These are phyloP conservation scores for Phytopythium oedochilum DNA, from an alignment of 352 stramenopile genomes.

Conservation along the genomic window DNA sequence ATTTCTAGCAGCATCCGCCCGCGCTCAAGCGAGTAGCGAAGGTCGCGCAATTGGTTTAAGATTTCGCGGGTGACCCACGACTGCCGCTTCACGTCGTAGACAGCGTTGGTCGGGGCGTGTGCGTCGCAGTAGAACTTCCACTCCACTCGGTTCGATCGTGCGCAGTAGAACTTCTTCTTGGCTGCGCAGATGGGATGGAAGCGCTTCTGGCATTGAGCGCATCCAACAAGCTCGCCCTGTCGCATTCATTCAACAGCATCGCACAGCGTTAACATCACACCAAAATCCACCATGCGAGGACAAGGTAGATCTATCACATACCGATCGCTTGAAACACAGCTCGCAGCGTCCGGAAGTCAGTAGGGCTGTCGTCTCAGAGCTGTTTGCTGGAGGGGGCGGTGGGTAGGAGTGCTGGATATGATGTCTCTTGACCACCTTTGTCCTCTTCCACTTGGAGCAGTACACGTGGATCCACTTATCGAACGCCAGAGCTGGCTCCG, in stretches of 20 bases:
- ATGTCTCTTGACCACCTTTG: slow-evolving; percentile 57
- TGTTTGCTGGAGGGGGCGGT: slow-evolving; percentile 11
- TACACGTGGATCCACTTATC: slow-evolving; percentile 77
- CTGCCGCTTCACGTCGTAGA: slow-evolving; percentile 66
- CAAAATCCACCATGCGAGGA: neutral
- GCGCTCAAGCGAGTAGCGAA: slow-evolving; percentile 73
- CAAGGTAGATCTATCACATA: slow-evolving; percentile 10
- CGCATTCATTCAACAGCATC: slow-evolving; percentile 5
- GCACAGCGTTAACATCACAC: neutral
- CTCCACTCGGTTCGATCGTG: slow-evolving; percentile 50
- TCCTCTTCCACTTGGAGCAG: slow-evolving; percentile 72
- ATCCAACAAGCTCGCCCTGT: slow-evolving; percentile 48
- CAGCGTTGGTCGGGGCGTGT: slow-evolving; percentile 58
- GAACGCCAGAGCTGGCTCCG: slow-evolving; percentile 5
- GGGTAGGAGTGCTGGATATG: slow-evolving; percentile 53
- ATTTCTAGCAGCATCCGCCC: slow-evolving; percentile 85
- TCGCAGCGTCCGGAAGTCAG: slow-evolving; percentile 32
- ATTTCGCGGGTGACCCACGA: slow-evolving; percentile 80
- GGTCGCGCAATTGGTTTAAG: slow-evolving; percentile 63
- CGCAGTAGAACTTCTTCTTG: slow-evolving; percentile 58
- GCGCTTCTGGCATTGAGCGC: slow-evolving; percentile 46
- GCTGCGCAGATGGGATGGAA: slow-evolving; percentile 77
- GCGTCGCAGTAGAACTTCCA: slow-evolving; percentile 77
- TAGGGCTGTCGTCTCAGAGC: slow-evolving; percentile 13
- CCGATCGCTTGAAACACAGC: slow-evolving; percentile 41